Evolutionary conservation across 805 yeast genomes (phyloP).

Genomic region (baker's yeast (Saccharomyces cerevisiae)): DNA sequence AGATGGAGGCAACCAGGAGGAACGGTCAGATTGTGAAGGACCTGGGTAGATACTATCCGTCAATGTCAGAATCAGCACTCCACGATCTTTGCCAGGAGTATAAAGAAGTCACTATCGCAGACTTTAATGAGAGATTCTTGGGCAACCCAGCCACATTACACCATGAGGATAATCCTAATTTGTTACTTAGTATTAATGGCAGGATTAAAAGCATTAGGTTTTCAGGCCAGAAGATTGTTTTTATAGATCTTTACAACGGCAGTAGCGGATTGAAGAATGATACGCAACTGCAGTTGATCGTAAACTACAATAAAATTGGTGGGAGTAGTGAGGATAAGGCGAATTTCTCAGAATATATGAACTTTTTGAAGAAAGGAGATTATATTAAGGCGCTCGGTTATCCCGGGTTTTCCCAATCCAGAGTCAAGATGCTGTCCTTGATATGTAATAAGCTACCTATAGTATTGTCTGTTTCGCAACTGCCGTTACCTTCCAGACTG

Average conservation of each 20-base stretch:
- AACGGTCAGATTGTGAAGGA: conserved; percentile 12
- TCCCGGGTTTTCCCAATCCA: conserved; percentile 59
- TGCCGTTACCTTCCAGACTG: conserved; percentile 59
- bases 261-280: not conserved
- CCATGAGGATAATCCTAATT: not conserved
- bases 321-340: not conserved
- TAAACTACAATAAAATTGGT: conserved; percentile 13
- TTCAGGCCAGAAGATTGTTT: conserved; percentile 29
- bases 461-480: conserved; percentile 61
- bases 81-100: not conserved
- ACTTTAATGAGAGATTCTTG: conserved; percentile 8
- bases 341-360: not conserved
- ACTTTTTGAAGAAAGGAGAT: conserved; percentile 60
- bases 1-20: conserved; percentile 17
- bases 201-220: conserved; percentile 24
- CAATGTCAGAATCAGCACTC: conserved; percentile 11
- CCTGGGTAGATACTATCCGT: conserved; percentile 20
- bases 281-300: conserved; percentile 18
- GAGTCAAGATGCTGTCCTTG: conserved; percentile 33
- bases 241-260: conserved; percentile 19
- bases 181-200: conserved; percentile 13
- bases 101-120: conserved; percentile 6
- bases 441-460: conserved; percentile 43
- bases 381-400: conserved; percentile 54
- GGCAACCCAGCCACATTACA: not conserved